Conservation (phyloP, 257 asterid genomes). For the Penstemon eatonii region DNA sequence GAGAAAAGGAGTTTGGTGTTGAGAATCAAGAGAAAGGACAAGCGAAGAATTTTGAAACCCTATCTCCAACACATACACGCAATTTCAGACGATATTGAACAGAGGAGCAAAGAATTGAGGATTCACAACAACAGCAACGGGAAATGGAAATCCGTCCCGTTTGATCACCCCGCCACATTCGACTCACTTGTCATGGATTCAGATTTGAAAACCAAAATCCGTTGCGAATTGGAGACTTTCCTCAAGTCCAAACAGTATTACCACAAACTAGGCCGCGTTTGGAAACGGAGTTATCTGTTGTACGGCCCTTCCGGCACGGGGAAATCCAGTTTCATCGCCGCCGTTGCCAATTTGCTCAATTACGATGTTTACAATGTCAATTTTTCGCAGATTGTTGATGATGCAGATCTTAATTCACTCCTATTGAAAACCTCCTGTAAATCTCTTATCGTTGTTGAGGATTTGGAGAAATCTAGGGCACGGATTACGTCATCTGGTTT, state of each 20-base stretch:
- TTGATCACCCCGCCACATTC: slow-evolving; percentile 56
- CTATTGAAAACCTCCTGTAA: slow-evolving; percentile 44
- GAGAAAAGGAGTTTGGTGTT: slow-evolving; percentile 35
- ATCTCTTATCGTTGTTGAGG: slow-evolving; percentile 64
- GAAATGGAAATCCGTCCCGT: slow-evolving; percentile 52
- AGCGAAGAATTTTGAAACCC: slow-evolving; percentile 58
- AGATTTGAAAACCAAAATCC: slow-evolving; percentile 52
- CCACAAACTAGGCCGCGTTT: slow-evolving; percentile 64
- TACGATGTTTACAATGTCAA: slow-evolving; percentile 61
- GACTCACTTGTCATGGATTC: slow-evolving; percentile 57
- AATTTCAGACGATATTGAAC: slow-evolving; percentile 56
- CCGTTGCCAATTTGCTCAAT: slow-evolving; percentile 54
- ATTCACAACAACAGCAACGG: slow-evolving; percentile 39
- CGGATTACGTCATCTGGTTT: slow-evolving; percentile 48
- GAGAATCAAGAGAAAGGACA: slow-evolving; percentile 52
- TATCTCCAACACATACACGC: slow-evolving; percentile 60
- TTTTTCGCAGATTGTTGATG: slow-evolving; percentile 44
- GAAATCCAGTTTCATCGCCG: slow-evolving; percentile 66
- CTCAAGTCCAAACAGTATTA: slow-evolving; percentile 63
- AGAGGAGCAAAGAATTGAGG: slow-evolving; percentile 40
- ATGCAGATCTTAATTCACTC: slow-evolving; percentile 54
- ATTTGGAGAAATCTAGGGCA: slow-evolving; percentile 45
- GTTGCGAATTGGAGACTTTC: slow-evolving; percentile 52
- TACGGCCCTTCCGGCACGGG: slow-evolving; percentile 82
- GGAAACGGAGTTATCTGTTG: slow-evolving; percentile 67